Base-by-base conservation (phyloP, 176 grass and related monocot genomes). In the Oryza coarctata region DNA sequence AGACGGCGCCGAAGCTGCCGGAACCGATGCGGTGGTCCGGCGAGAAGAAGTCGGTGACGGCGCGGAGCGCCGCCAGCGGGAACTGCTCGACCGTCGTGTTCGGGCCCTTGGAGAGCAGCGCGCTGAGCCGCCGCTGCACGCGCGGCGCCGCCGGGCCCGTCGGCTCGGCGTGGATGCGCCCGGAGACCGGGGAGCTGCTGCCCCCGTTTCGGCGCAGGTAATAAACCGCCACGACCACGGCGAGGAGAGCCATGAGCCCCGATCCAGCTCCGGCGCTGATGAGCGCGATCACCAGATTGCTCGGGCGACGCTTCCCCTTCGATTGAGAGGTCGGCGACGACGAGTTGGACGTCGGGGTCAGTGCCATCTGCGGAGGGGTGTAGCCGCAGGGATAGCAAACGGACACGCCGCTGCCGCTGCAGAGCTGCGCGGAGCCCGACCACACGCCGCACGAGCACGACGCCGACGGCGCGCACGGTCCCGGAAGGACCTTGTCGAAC, bases 41-140 rank as follows among this genome's bases (percentile, higher is more conserved):
- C 0, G 87, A 82, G 87, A 95, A 99, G 17, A 28, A 70, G 44
- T 15, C 73, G 10, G 96, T 95, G 71, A 57, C 93, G 44, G 45
- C 66, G 14, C 80, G 83, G 81, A 96, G 93, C 26, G 75, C n/a
- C 26, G 6, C 39, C 70, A 96, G 70, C 1, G 93, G 93, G 79
- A 96, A 96, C 63, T 92, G 93, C 77, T 96, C 93, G 22, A 96
- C 88, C 62, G 90, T 96, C 75, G 88, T 90, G 90, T 82, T 96
- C 5, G 90, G 90, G n/a, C 83, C 93, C 83, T 93, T 96, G 65
- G 85, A 88, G 20, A 96, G 86, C 52, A 96, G 72, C 65, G 80
- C 68, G 25, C 55, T 84, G 13, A 96, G 88, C 76, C 83, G 71
- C 30, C 90, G 82, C 77, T 90, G 83, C 66, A 92, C 87, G 13